A percentile compares a stretch with the other conserved stretches of the same genome.
Conservation (phyloP, 192 early-diverging fungal genomes). For the Coemansia pectinata region DNA sequence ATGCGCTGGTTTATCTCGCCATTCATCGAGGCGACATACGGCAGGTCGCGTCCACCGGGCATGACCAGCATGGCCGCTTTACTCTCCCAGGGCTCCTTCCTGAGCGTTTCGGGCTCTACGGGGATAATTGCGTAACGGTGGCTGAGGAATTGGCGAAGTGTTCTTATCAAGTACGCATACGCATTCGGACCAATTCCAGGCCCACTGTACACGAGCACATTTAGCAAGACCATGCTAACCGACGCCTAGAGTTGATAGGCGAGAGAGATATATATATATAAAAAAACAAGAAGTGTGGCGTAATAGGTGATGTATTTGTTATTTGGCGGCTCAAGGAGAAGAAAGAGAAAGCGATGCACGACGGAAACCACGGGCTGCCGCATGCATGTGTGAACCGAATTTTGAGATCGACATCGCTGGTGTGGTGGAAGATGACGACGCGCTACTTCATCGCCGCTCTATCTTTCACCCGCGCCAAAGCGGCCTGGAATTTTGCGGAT, state of each 20-base stretch:
- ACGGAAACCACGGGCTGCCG: neutral
- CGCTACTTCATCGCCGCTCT: neutral
- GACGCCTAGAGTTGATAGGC: neutral
- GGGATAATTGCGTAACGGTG: conserved; percentile 86
- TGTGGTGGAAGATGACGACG: neutral
- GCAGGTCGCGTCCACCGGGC: conserved; percentile 86
- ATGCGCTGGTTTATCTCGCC: conserved; percentile 65
- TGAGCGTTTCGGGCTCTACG: conserved; percentile 71
- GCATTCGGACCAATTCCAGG: conserved; percentile 43
- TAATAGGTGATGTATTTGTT: neutral
- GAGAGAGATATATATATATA: neutral
- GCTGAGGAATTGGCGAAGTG: conserved; percentile 75
- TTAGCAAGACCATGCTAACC: conserved; percentile 31
- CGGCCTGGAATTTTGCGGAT: neutral
- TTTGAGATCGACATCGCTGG: neutral
- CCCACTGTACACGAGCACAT: conserved; percentile 56
- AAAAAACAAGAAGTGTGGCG: neutral
- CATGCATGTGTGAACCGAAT: neutral
- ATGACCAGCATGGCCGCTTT: conserved; percentile 84
- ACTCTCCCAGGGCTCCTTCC: conserved; percentile 84
- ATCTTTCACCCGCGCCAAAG: neutral
- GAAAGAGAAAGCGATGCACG: neutral
- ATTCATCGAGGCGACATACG: conserved; percentile 74
- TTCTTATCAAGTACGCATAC: conserved; percentile 46
- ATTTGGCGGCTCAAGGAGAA: neutral